Base-by-base conservation (phyloP, 2,329 filamentous ascomycete species). In the Penicillium italicum region DNA sequence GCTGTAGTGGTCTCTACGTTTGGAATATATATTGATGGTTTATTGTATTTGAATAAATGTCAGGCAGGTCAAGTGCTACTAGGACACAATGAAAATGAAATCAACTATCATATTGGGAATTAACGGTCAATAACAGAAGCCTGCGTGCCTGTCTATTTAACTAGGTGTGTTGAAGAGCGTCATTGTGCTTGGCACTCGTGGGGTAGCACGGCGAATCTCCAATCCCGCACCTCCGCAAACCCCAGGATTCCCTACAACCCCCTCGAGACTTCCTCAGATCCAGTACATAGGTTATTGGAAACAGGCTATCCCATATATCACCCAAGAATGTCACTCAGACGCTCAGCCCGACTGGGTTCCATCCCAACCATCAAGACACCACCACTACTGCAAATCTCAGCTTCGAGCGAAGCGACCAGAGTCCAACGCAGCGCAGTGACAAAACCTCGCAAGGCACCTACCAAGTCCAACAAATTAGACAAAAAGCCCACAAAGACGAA, bases 281-380 rank as follows among this genome's bases (percentile, higher is more conserved):
- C 14, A 24, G 18, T 31, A 53, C 14, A 30, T 24, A 26, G 24
- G 12, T 3, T 24, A 18, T 33, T 24, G 24, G 33, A 40, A 28
- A 22, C 26, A 16, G 3, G 4, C 2, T 10, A 31, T 22, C 28
- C 8, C 18, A 24, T 33, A 30, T 10, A 36, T 14, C 6, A 16
- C 7, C 28, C 34, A 47, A 63, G 44, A 46, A 83, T 84, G 81
- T 77, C 80, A 37, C 69, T 82, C 11, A 70, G 82, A 60, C 79
- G 81, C 51, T 84, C 81, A 43, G 70, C 78, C 40, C 77, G 81
- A 42, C 72, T 81, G 31, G 73, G 71, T 46, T 68, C 70, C 14
- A 67, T 64, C 44, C 65, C 58, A 49, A 50, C 50, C 12, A 52
- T 64, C 48, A 56, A 64, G 33, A 18, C 59, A 34, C 51, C 60